Evolutionary conservation across 345 rosid species (phyloP).

Genomic region (Euphorbia peplus): DNA sequence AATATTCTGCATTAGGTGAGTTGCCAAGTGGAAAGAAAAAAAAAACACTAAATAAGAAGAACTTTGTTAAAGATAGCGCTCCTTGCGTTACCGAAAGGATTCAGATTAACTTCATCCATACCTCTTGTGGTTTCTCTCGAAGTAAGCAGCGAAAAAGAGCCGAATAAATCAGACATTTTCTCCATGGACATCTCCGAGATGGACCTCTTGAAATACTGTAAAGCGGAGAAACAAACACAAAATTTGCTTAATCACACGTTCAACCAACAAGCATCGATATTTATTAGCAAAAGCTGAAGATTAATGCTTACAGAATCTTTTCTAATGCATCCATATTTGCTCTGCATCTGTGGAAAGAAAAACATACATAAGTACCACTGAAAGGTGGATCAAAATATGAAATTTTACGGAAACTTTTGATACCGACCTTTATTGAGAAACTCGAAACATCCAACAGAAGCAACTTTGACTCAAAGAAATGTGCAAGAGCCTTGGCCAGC

Average conservation of each 20-base stretch:
- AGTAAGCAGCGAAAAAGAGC: conserved; percentile 62
- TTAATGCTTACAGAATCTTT: conserved; percentile 59
- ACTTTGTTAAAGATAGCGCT: background rate
- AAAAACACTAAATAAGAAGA: background rate
- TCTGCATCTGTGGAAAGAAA: conserved; percentile 62
- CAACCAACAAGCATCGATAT: background rate
- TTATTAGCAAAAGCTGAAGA: conserved; percentile 5
- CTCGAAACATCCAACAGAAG: conserved; percentile 71
- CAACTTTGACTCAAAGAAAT: conserved; percentile 73
- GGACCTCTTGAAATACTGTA: conserved; percentile 67
- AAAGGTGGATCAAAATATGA: background rate
- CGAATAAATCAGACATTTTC: conserved; percentile 64
- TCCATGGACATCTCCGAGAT: conserved; percentile 73
- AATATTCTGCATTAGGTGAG: conserved; percentile 20
- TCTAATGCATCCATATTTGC: conserved; percentile 73
- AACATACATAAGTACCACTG: conserved; percentile 17
- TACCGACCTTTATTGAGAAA: conserved; percentile 72
- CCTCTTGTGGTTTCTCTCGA: conserved; percentile 55
- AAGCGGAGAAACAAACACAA: conserved; percentile 26
- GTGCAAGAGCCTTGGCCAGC: conserved; percentile 92
- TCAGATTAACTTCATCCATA: conserved; percentile 17
- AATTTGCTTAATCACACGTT: background rate
- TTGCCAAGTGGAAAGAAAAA: conserved; percentile 9
- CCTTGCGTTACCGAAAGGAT: conserved; percentile 3
- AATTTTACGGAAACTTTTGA: background rate